phyloP scores from a whole-genome alignment of 1,139 yeast genomes.

The Meyerozyma athensensis region DNA sequence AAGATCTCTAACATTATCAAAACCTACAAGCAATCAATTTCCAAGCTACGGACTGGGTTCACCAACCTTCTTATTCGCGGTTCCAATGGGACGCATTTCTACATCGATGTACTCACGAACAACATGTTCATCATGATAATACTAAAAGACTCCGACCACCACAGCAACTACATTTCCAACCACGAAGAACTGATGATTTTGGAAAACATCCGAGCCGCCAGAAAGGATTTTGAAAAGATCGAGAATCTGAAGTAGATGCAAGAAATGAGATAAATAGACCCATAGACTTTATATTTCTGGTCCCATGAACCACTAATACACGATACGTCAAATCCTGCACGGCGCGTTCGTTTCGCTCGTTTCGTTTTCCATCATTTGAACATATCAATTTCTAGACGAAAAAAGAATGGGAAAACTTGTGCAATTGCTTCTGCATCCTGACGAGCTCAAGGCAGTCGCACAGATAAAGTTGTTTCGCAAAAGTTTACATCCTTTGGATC shows the following conservation, averaged over 20 bases:
- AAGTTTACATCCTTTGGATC: constrained; percentile 49
- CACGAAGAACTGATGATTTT: constrained; percentile 61
- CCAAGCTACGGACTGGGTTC: constrained; percentile 81
- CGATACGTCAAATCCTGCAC: not conserved
- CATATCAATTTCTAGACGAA: not conserved
- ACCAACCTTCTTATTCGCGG: constrained; percentile 75
- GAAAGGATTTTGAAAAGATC: constrained; percentile 61
- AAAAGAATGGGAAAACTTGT: constrained; percentile 58
- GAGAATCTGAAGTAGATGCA: constrained; percentile 21
- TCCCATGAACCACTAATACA: not conserved
- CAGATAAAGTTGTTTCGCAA: constrained; percentile 55
- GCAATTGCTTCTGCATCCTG: constrained; percentile 65
- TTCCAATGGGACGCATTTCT: constrained; percentile 60
- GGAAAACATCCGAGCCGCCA: constrained; percentile 64
- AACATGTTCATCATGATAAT: constrained; percentile 78
- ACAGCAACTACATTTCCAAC: constrained; percentile 27
- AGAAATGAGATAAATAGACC: not conserved
- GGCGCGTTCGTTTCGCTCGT: not conserved
- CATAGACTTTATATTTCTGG: not conserved
- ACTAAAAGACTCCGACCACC: constrained; percentile 32
- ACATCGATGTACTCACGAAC: constrained; percentile 63
- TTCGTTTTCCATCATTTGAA: not conserved
- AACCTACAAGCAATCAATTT: constrained; percentile 89
- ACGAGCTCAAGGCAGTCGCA: constrained; percentile 64
- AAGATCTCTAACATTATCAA: constrained; percentile 91